Conservation (phyloP, 2,329 filamentous ascomycete genomes). For the Tolypocladium inflatum region DNA sequence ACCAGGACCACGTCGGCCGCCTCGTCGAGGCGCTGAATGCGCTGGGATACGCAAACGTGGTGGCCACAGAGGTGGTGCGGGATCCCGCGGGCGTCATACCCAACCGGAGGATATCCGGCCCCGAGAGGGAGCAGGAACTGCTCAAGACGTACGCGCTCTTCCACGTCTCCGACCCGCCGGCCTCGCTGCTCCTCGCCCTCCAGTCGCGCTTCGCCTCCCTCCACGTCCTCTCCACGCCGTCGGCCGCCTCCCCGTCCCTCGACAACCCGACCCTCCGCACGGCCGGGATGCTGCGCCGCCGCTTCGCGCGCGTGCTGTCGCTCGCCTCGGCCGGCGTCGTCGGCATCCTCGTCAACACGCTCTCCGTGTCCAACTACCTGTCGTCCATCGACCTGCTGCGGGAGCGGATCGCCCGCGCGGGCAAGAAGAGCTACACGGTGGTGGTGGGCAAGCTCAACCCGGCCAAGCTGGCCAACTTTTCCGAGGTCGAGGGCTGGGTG, state of each 20-base stretch:
- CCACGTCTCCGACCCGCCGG: constrained; percentile 73
- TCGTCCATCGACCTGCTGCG: constrained; percentile 67
- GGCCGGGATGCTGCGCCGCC: constrained; percentile 58
- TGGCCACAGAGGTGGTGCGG: constrained; percentile 63
- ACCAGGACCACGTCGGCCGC: constrained; percentile 60
- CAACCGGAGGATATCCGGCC: constrained; percentile 59
- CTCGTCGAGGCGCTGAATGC: constrained; percentile 45
- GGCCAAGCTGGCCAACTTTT: constrained; percentile 93
- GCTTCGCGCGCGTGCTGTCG: constrained; percentile 77
- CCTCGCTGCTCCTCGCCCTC: constrained; percentile 77
- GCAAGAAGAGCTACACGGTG: constrained; percentile 93
- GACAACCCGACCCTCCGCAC: constrained; percentile 34
- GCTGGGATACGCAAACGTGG: constrained; percentile 60
- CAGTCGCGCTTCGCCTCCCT: constrained; percentile 72
- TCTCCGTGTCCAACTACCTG: constrained; percentile 86
- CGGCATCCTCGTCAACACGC: constrained; percentile 91
- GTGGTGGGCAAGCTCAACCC: constrained; percentile 95
- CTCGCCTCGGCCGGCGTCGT: constrained; percentile 76
- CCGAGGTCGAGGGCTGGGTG: constrained; percentile 92
- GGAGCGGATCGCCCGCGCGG: constrained; percentile 61
- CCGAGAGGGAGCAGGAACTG: constrained; percentile 26
- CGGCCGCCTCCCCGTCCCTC: constrained; percentile 37
- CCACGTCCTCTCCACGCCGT: constrained; percentile 64
- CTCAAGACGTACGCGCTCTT: constrained; percentile 68
- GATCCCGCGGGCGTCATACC: constrained; percentile 74